Base-by-base conservation (phyloP, 2,329 filamentous ascomycete species). In the Botrytis sinoallii region DNA sequence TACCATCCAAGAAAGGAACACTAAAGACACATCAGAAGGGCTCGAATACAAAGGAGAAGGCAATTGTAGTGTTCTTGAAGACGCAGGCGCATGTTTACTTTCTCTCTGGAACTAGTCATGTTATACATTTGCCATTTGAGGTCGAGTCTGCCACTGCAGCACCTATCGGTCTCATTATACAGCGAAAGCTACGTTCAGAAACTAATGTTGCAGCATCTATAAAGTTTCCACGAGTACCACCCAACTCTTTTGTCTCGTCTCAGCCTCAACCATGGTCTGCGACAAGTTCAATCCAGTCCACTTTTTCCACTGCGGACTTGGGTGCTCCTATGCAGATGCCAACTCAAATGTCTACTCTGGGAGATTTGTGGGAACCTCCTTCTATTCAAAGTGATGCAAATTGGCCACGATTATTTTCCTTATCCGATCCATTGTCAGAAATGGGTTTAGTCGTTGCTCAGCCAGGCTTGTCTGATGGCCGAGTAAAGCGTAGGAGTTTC, bases 51-150 rank as follows among this genome's bases (percentile, higher is more conserved):
- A 79, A 75, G 70, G 87, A 88, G 60, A 88, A 91, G 79, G 94
- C 95, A 7, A 84, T 99, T 75, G 93, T 98, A 12, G 92, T 99
- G 68, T 92, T 98, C 77, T 88, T 99, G 77, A 95, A 93, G 83
- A 95, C 93, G 0, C 95, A 98, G 81, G 94, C 93, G 35, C 95
- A 98, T 81, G 90, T 99, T 77, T 97, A 95, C 85, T 98, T 97
- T 81, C 88, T 98, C 55, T 89, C 92, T 2, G 95, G 95, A 32
- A 91, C 93, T 48, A 96, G 89, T 80, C 93, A 99, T 86, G 89
- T 97, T 74, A 88, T 98, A 66, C 94, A 97, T 81, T 89, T 99
- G 80, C 95, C 95, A 2, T 99, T 99, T 80, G 95, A 98, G 83
- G 92, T 98, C 60, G 94, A 97, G 80, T 90, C 90, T 71, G 94